Base-by-base conservation (phyloP, 345 rosid genomes). In the Lagerstroemia speciosa region DNA sequence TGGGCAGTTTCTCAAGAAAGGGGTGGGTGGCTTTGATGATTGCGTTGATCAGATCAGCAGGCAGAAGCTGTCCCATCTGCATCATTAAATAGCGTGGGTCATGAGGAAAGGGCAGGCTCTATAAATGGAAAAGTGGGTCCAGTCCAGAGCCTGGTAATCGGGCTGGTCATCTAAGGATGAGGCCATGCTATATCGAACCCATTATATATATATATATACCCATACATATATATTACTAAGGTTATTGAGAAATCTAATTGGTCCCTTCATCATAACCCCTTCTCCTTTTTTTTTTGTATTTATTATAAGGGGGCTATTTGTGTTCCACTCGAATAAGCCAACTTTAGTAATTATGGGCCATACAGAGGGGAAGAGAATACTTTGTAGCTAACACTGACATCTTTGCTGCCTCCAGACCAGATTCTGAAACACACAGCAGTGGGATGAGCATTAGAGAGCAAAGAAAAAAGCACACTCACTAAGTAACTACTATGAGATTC, bases 131-230 rank as follows among this genome's bases (percentile, higher is more conserved):
- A 78, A 53, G 0, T 73, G 9, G 33, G 50, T n/a, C n/a, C n/a
- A n/a, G 77, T 45, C 72, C 41, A 70, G 75, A 52, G 60, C 78
- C 79, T 61, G 77, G 82, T 78, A 92, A 91, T 67, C 91, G 98
- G 99, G 82, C 86, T n/a, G n/a, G 69, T 94, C 98, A 67, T 87
- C 88, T 17, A 97, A 95, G 34, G 97, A 92, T 37, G 98, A 95
- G 75, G 87, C 73, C 72, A 88, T 79, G 85, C 81, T 62, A 87
- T 85, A 87, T 85, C 91, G 93, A 88, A 11, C 83, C 81, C 60
- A 83, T 60, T 86, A 81, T 70, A 96, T n/a, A n/a, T n/a, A n/a
- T n/a, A n/a, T n/a, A n/a, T n/a, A n/a, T n/a, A n/a, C n/a, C n/a
- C n/a, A n/a, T n/a, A n/a, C n/a, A n/a, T n/a, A n/a, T n/a, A n/a